Evolutionary conservation across 2,329 filamentous ascomycete species (phyloP), one percentile per base, ranked within the genome.

Genomic region (Pleurostoma richardsiae): DNA sequence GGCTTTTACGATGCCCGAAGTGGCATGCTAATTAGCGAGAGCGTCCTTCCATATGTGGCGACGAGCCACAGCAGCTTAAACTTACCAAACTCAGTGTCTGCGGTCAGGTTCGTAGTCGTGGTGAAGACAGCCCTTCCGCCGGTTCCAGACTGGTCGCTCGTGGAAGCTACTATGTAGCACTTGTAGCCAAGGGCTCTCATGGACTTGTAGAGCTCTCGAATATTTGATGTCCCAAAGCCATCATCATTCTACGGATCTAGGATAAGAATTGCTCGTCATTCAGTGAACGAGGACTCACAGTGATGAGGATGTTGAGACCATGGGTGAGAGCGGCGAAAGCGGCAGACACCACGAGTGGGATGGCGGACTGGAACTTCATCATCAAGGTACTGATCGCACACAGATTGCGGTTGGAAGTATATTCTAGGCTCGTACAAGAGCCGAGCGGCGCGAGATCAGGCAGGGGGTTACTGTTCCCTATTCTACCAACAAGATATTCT

Each of bases 181-280:
- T 82, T 81, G 63, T 82, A 82, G 60, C 82, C 82, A 41, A 74
- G 71, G 36, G 79, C 76, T 49, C 80, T 81, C 49, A 61, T 48
- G 38, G 54, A 51, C 42, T 53, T 54, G 54, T 72, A 71, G 39
- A 70, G 55, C 46, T 68, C 66, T 27, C 64, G 61, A 45, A 70
- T 62, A 47, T 69, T 69, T 40, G 65, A 60, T n/a, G 60, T 59
- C 28, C 62, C 67, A 46, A 70, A 71, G 31, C 67, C 66, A 52
- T 71, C 67, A 47, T 70, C 66, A 46, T 64, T 65, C 40, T 27
- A 41, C 29, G 19, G 19, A 19, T 19, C 19, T 19, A 19, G 19
- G 19, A 19, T 19, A 19, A 19, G 19, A 2, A 19, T 19, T 19
- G 19, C 19, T 19, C 19, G 19, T 19, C 19, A 19, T 19, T 19